Evolutionary conservation across 2,329 filamentous ascomycete species (phyloP), one percentile per base, ranked within the genome.

Genomic region (Eurotiales sp.): DNA sequence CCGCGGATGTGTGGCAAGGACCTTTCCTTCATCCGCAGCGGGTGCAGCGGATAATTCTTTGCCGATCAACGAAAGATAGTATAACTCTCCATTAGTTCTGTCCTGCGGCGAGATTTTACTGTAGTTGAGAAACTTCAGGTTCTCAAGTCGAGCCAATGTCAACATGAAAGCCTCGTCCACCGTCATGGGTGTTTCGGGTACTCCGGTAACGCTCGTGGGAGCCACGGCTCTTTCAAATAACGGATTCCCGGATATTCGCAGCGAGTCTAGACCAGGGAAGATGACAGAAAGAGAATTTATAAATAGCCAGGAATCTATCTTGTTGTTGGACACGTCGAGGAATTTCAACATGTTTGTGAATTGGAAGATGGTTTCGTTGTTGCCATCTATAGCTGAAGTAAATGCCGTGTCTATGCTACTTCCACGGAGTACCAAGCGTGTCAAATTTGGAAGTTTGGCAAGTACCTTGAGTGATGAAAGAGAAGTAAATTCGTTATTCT

Each of bases 101-200:
- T 97, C 91, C 37, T 85, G 82, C 1, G 76, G 60, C 0, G 84
- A 84, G 59, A 97, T 84, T 14, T 75, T 72, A 56, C 84, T 70
- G 58, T 72, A 74, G 54, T 76, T 75, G 15, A 96, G 78, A 1
- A 75, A 77, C 48, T 78, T 79, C 8, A 97, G 78, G 1, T 74
- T 72, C 1, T 80, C 78, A 1, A 96, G 75, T 2, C 90, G 87
- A 23, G 86, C 88, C 22, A 95, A 75, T 1, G 88, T 89, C 43
- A 96, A 79, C 88, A 96, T 95, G 72, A 90, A 92, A 1, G 88
- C 86, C 62, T 95, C 88, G 50, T 95, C 89, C 1, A 85, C 78
- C 5, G 68, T 72, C 70, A 72, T 72, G 25, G 63, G 65, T 29
- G 63, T 68, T 51, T 68, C 65, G 7, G 64, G 61, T 23, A 65